Conservation (phyloP, 2,329 filamentous ascomycete species). For the Mariannaea sp. region DNA sequence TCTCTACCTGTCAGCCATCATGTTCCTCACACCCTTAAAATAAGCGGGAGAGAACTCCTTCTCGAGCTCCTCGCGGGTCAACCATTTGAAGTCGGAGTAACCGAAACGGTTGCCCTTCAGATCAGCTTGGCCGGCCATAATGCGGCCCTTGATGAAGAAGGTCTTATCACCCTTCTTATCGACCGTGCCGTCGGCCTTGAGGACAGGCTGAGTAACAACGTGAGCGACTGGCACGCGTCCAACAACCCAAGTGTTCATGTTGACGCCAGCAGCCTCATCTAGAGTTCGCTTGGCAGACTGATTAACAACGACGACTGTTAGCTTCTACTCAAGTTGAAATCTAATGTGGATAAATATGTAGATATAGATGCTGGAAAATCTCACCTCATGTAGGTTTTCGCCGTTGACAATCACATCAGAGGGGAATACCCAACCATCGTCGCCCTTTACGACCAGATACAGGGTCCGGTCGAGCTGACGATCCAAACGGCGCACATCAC, state of each 20-base stretch:
- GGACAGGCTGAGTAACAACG: slow-evolving; percentile 61
- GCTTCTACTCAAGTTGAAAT: background rate
- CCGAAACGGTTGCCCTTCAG: slow-evolving; percentile 72
- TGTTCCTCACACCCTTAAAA: slow-evolving; percentile 76
- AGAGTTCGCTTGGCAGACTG: slow-evolving; percentile 85
- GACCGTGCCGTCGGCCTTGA: slow-evolving; percentile 50
- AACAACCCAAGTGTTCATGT: slow-evolving; percentile 99
- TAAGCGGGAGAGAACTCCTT: slow-evolving; percentile 69
- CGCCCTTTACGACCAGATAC: slow-evolving; percentile 81
- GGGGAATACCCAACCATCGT: slow-evolving; percentile 84
- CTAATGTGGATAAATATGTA: background rate
- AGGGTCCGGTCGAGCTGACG: slow-evolving; percentile 79
- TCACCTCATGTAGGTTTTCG: slow-evolving; percentile 83
- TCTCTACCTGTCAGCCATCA: slow-evolving; percentile 75
- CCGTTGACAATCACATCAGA: slow-evolving; percentile 68
- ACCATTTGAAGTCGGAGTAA: slow-evolving; percentile 86
- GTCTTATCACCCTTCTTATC: slow-evolving; percentile 72
- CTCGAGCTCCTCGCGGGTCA: slow-evolving; percentile 86
- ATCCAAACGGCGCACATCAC: slow-evolving; percentile 79
- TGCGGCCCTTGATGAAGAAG: slow-evolving; percentile 95
- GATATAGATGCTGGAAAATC: too few species aligned
- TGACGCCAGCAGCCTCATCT: slow-evolving; percentile 76
- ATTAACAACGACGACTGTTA: slow-evolving; percentile 27
- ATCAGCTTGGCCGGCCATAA: slow-evolving; percentile 95
- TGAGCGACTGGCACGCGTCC: slow-evolving; percentile 89